Evolutionary conservation across 164 flowering plant genomes (phyloP), one percentile per base, ranked within the genome.

Genomic region (Platanus orientalis): DNA sequence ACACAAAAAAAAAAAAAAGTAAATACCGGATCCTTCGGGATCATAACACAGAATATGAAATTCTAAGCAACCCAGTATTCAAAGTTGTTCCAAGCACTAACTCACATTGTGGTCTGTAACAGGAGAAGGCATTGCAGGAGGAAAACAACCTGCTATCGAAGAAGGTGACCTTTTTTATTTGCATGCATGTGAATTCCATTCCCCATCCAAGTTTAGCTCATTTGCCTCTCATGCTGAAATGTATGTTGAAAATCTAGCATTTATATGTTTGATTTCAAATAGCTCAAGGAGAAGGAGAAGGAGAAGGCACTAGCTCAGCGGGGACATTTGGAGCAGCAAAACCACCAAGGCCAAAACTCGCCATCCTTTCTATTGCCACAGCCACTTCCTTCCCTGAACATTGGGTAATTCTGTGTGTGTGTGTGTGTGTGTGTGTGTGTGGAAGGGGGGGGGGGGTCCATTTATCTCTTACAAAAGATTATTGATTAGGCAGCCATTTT

Each of bases 81-180:
- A n/a, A n/a, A n/a, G n/a, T n/a, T n/a, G n/a, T n/a, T 20, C 0
- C 7, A 9, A 25, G 13, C 6, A 44, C 25, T 2, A 47, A 14
- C 21, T 30, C 24, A 30, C 34, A 36, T 56, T 39, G 23, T 21
- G 30, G 24, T 55, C 45, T 72, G 54, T 73, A 24, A 59, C 87
- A 91, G 97, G 91, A 83, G 60, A 88, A 60, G 67, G 67, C 79
- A 29, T 29, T 90, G 75, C 84, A 69, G 68, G 86, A 82, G 58
- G 88, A 90, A 57, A 90, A 90, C 61, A 79, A 67, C 59, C 17
- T 58, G 60, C 80, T 90, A 13, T 65, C 71, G 20, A 83, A 84
- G 73, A 76, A 81, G 97, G 97, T 88, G n/a, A 44, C n/a, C 17
- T 17, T 42, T 27, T 44, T 36, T 26, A 21, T 5, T 21, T 58